phyloP scores from a whole-genome alignment of 2,329 filamentous ascomycete species.

The Meredithiella fracta region DNA sequence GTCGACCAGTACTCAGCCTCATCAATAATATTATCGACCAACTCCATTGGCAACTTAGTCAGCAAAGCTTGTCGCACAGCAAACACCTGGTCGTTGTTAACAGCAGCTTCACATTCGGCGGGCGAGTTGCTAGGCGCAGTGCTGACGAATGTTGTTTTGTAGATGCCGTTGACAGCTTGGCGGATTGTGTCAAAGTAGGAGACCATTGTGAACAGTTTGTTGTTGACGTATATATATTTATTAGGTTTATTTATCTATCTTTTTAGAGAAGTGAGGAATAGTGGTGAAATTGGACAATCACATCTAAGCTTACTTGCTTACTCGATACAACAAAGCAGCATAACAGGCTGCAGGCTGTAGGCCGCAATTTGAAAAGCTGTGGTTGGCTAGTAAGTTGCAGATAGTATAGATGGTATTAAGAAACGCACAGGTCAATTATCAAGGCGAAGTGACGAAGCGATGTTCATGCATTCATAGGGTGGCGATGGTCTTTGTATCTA shows the following conservation, averaged over 20 bases:
- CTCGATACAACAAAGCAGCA: too few species aligned
- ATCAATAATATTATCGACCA: slow-evolving; percentile 41
- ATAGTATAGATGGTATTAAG: neutral
- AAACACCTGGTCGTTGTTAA: slow-evolving; percentile 29
- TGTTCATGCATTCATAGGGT: neutral
- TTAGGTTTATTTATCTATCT: too few species aligned
- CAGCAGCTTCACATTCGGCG: neutral
- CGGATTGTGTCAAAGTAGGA: neutral
- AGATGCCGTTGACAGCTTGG: neutral
- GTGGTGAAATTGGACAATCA: too few species aligned
- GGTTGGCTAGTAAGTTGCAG: too few species aligned
- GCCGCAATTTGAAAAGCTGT: too few species aligned
- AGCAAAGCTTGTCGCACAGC: slow-evolving; percentile 32
- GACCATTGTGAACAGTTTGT: too few species aligned
- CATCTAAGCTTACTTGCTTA: too few species aligned
- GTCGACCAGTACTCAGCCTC: slow-evolving; percentile 47
- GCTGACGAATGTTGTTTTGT: neutral
- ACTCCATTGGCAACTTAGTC: slow-evolving; percentile 31
- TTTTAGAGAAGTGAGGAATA: too few species aligned
- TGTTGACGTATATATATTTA: too few species aligned
- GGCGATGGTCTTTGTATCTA: neutral
- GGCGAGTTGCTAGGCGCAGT: neutral
- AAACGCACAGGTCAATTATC: neutral
- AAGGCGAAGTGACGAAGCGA: neutral
- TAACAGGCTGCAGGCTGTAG: too few species aligned